Evolutionary conservation across 208 protist species (phyloP), one percentile per base, ranked within the genome.

Genomic region (Novymonas esmeraldas): DNA sequence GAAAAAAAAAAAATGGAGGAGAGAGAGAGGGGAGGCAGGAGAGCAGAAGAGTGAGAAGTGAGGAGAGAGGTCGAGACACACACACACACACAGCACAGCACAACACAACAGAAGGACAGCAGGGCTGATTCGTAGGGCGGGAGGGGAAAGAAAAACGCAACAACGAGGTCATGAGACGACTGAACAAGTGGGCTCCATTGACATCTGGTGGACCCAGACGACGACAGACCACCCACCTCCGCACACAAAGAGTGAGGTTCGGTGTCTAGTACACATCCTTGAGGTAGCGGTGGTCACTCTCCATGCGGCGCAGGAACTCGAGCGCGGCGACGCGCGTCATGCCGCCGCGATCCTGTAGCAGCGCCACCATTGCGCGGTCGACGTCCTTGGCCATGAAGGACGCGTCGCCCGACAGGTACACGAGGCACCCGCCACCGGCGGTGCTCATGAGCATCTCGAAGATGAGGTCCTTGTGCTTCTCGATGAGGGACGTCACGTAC

Each of bases 381-480:
- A 99, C 96, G 52, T 95, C 90, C 56, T 84, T 82, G 2, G 96
- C 95, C 96, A 98, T 98, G 48, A 77, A 62, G 14, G 83, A 82
- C 0, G 95, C 97, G 56, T 99, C 95, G 42, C 93, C 92, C 50
- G 89, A 97, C 10, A 98, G 68, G 71, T 95, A 98, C 26, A 98
- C 22, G 38, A 90, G 39, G 29, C 85, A 83, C 11, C 73, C 82
- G 20, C 65, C 81, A 10, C 66, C 70, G 18, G 29, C 26, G 18
- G 54, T 74, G 46, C 41, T 79, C 18, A 55, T 85, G 33, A 94
- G 68, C 51, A 91, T 71, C 16, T 65, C 52, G 50, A 75, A 75
- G 13, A 94, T 63, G 20, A 73, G 56, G 51, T 95, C 82, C 39
- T 74, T 85, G 56, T 93, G 77, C 39, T 84, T 81, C 13, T 94